Percentiles rank a stretch among this genome's conserved stretches.
These are phyloP conservation scores for Solanum chacoense DNA, from an alignment of 305 asterid genomes.

Conservation along the genomic window DNA sequence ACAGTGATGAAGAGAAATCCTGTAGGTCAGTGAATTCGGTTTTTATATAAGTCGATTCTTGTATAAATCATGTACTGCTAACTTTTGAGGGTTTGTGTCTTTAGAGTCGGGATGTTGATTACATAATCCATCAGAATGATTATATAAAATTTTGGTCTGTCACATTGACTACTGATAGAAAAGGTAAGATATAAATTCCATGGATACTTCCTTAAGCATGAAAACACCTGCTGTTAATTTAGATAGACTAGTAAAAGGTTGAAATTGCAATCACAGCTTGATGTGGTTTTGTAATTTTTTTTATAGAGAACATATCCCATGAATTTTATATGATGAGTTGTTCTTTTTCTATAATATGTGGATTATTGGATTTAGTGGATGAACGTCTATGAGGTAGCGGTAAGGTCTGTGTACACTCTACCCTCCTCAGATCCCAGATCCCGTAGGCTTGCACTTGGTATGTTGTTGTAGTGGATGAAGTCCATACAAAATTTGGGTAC, in stretches of 20 bases:
- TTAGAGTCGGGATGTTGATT: not conserved
- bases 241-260: not conserved
- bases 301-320: not conserved
- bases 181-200: not conserved
- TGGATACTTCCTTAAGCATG: not conserved
- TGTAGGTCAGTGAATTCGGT: not conserved
- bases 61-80: constrained; percentile 1
- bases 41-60: not conserved
- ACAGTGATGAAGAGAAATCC: not conserved
- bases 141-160: not conserved
- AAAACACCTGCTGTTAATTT: not conserved
- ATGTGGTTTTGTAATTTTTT: not conserved
- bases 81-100: not conserved
- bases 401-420: not conserved
- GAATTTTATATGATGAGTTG: not conserved
- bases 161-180: not conserved
- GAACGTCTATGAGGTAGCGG: not conserved
- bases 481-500: not conserved
- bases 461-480: not conserved
- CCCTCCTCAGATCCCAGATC: not conserved
- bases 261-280: not conserved
- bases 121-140: not conserved
- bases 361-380: not conserved
- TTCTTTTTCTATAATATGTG: not conserved
- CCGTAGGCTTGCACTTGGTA: not conserved